Base-by-base conservation (phyloP, 83 land plant genomes). In the Picea mariana region DNA sequence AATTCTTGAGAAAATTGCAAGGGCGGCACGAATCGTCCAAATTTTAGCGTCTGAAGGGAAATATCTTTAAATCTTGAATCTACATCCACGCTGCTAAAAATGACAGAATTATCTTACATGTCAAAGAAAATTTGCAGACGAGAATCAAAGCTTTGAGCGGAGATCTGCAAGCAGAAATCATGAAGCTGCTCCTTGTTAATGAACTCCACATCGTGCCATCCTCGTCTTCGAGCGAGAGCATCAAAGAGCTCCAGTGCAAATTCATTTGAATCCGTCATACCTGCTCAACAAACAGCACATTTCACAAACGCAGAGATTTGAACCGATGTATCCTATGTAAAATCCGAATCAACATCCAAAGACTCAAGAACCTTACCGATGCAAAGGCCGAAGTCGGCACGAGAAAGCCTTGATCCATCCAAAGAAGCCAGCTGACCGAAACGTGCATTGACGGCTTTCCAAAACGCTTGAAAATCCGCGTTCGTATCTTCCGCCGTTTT, bases 41-140 rank as follows among this genome's bases (percentile, higher is more conserved):
- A 55, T 55, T 55, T 55, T 55, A 11, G 58, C 58, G 15, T 55
- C 58, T 55, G 58, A 55, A 55, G 58, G 3, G 58, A 55, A 55
- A 55, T 12, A 55, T 55, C 13, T 11, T 55, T 12, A 55, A 55
- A 11, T 55, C 58, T 12, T 55, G 58, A 12, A 12, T 55, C 58
- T 55, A 3, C 58, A 55, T 12, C 58, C 58, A 11, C 15, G 58
- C 58, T 55, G 58, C 58, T 55, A 55, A 55, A 55, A 55, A 55
- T 3, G 13, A 9, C 27, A 11, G 69, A 21, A 67, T 9, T 67
- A 21, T 24, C 82, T 84, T 89, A 94, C 97, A 94, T 92, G 84
- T 94, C 97, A 78, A 94, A 94, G 89, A 94, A 94, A 21, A 94
- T 92, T 38, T 87, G 89, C 59, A 94, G 91, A 12, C 95, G 82